Evolutionary conservation across 75 land plant species (phyloP).

Genomic region (Cupressus sempervirens): DNA sequence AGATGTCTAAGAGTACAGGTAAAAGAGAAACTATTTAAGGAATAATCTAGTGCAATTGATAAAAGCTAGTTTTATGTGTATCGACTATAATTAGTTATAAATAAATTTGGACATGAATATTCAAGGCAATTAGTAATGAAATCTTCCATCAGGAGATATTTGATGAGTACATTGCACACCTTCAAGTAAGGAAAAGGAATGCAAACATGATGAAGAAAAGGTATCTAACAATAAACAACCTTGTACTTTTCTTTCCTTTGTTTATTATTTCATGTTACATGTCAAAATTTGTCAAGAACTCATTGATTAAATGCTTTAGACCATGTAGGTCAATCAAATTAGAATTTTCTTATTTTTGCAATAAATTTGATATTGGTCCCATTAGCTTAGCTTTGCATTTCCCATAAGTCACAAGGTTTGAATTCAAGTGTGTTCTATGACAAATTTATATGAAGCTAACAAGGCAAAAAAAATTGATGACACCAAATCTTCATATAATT

Average conservation of each 20-base stretch:
- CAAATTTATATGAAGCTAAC: no score
- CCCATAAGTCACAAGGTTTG: no score
- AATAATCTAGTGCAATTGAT: neutral
- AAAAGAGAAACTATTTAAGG: neutral
- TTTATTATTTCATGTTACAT: neutral
- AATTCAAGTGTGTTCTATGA: no score
- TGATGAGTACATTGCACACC: constrained; percentile 60
- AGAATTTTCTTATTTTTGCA: no score
- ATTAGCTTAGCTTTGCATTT: no score
- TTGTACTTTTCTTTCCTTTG: neutral
- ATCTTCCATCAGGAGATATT: constrained; percentile 56
- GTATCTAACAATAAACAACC: constrained; percentile 21
- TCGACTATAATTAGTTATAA: neutral
- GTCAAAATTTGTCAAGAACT: neutral
- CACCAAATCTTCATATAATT: no score
- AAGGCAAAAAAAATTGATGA: no score
- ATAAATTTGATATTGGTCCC: no score
- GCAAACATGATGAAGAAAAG: constrained; percentile 91
- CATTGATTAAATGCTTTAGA: neutral
- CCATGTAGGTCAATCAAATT: no score
- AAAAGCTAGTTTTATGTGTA: neutral
- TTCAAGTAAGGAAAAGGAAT: constrained; percentile 85
- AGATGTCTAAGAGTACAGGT: constrained; percentile 65
- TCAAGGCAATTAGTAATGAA: constrained; percentile 72
- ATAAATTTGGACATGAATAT: neutral